Conservation (phyloP, 768 basidiomycete species). For the Termitomyces sp. region DNA sequence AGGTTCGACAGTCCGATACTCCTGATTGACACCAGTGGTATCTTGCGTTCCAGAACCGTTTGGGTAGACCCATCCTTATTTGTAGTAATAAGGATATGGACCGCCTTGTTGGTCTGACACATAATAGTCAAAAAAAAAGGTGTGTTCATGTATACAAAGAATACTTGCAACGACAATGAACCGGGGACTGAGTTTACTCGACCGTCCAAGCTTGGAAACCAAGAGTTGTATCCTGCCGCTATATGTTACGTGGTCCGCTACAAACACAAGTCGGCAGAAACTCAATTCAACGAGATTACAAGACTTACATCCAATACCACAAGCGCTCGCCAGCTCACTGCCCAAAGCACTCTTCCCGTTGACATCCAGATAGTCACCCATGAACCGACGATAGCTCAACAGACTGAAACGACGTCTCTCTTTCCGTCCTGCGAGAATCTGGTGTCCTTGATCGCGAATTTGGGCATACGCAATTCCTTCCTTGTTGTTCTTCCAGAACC, state of each 20-base stretch:
- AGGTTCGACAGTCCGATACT: slow-evolving; percentile 84
- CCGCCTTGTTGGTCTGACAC: slow-evolving; percentile 75
- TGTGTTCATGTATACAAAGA: not conserved
- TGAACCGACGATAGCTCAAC: slow-evolving; percentile 89
- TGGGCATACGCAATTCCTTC: slow-evolving; percentile 87
- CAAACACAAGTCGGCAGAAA: not conserved
- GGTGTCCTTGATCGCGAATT: slow-evolving; percentile 92
- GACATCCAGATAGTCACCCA: slow-evolving; percentile 94
- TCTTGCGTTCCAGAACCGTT: slow-evolving; percentile 77
- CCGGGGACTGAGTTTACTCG: slow-evolving; percentile 89
- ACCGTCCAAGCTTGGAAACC: slow-evolving; percentile 80
- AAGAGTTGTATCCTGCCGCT: slow-evolving; percentile 79
- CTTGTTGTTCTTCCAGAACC: slow-evolving; percentile 99
- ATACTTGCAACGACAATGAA: slow-evolving; percentile 81
- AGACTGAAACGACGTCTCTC: slow-evolving; percentile 92
- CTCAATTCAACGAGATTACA: not conserved
- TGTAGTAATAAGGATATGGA: slow-evolving; percentile 68
- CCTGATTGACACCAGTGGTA: slow-evolving; percentile 84
- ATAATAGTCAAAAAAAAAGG: not conserved
- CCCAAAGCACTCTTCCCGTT: slow-evolving; percentile 80
- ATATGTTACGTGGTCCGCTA: slow-evolving; percentile 79
- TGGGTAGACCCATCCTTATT: slow-evolving; percentile 57
- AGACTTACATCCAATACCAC: slow-evolving; percentile 67
- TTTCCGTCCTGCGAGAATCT: slow-evolving; percentile 86
- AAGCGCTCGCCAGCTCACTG: slow-evolving; percentile 66